phyloP scores from a whole-genome alignment of 441 rosid species.

The Adansonia madagascariensis region DNA sequence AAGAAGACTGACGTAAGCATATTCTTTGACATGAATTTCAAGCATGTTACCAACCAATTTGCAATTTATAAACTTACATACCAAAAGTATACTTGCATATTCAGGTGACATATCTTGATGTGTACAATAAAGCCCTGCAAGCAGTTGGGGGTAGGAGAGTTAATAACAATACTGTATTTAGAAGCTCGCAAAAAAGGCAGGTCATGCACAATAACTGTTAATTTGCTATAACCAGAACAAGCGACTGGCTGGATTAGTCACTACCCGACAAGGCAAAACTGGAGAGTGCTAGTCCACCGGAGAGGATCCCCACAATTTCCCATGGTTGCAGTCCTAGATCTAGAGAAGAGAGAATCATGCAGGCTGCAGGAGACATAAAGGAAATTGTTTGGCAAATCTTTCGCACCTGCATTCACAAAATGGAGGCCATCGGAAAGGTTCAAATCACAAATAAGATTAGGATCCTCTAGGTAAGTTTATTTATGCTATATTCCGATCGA shows the following conservation, averaged over 20 bases:
- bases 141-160: slow-evolving; percentile 23
- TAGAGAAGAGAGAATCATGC: slow-evolving; percentile 84
- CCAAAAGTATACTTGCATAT: slow-evolving; percentile 94
- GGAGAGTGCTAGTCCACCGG: slow-evolving; percentile 85
- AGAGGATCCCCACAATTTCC: slow-evolving; percentile 89
- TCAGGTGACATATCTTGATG: slow-evolving; percentile 98
- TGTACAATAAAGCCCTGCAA: slow-evolving; percentile 83
- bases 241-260: slow-evolving; percentile 24
- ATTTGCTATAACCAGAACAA: background rate
- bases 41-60: slow-evolving; percentile 18
- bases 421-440: slow-evolving; percentile 21
- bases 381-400: slow-evolving; percentile 90
- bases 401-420: slow-evolving; percentile 65
- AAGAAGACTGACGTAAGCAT: background rate
- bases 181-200: background rate
- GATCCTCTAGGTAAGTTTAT: background rate
- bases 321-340: slow-evolving; percentile 93
- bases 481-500: background rate
- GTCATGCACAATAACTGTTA: slow-evolving; percentile 15
- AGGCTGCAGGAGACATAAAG: slow-evolving; percentile 86
- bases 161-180: slow-evolving; percentile 12
- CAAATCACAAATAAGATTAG: background rate
- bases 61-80: slow-evolving; percentile 35
- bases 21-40: slow-evolving; percentile 14
- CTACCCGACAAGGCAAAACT: slow-evolving; percentile 95